Conservation (phyloP, 2,329 filamentous ascomycete species). For the Trichoderma sp. region DNA sequence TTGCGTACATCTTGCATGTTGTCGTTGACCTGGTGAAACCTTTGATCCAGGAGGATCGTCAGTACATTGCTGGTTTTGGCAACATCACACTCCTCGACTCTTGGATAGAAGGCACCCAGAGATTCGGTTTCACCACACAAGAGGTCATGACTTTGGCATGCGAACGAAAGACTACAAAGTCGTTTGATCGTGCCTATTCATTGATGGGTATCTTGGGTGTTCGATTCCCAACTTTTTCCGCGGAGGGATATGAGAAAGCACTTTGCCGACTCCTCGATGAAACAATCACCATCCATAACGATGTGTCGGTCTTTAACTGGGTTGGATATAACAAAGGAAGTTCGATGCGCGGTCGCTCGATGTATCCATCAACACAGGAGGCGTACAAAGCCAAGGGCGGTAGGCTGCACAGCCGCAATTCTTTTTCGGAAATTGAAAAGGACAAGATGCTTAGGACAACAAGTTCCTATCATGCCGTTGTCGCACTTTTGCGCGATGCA, state of each 20-base stretch:
- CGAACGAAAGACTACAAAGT: slow-evolving; percentile 7
- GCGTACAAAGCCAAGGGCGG: slow-evolving; percentile 1
- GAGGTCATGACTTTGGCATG: slow-evolving; percentile 13
- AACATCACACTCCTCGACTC: neutral
- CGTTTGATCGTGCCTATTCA: slow-evolving; percentile 16
- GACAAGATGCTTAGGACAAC: slow-evolving; percentile 2
- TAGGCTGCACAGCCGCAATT: neutral
- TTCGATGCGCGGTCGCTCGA: slow-evolving; percentile 17
- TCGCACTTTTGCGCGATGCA: neutral
- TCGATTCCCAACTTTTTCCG: slow-evolving; percentile 18
- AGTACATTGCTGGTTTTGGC: slow-evolving; percentile 15
- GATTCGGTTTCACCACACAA: slow-evolving; percentile 9
- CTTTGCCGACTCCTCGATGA: slow-evolving; percentile 18
- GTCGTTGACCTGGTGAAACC: neutral
- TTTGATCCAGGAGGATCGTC: neutral
- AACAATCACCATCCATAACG: slow-evolving; percentile 12
- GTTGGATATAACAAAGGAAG: slow-evolving; percentile 12
- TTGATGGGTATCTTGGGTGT: slow-evolving; percentile 19
- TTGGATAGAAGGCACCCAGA: slow-evolving; percentile 7
- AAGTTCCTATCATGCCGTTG: neutral
- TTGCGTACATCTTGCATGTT: neutral
- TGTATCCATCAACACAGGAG: slow-evolving; percentile 17
- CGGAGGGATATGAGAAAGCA: slow-evolving; percentile 19
- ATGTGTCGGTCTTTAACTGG: slow-evolving; percentile 20
- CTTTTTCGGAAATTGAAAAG: neutral